Evolutionary conservation across 2,329 filamentous ascomycete species (phyloP), one percentile per base, ranked within the genome.

Genomic region (Penicillium sp.): DNA sequence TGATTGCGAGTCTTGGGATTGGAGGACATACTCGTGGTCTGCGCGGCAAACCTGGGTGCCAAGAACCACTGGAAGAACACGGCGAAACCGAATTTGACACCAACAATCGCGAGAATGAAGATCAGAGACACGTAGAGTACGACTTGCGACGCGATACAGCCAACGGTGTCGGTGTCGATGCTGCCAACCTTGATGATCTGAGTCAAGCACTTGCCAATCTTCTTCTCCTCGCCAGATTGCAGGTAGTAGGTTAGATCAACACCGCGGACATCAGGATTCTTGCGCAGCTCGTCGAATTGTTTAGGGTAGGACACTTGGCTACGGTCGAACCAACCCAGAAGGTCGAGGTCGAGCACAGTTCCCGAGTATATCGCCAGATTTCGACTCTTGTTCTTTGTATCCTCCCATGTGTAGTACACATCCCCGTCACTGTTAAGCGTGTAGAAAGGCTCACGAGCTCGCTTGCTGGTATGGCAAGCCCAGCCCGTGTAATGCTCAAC

Each of bases 31-130:
- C 90, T 93, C 0, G 93, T 96, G 75, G 90, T 96, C 45, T 83
- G 78, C 0, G 93, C 90, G 4, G 88, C 92, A 69, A 93, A 97
- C 61, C 87, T 88, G 64, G 88, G 87, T 71, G 89, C 89, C 62
- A 97, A 81, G 75, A 99, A 96, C 95, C 95, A 99, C 69, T 97
- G 91, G 79, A 99, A 99, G 56, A 93, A 75, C 42, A 97, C 71
- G 11, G 94, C 94, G 49, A 99, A 83, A n/a, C 88, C 70, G 69
- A 99, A 99, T 63, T 96, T 93, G 60, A 88, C 84, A 16, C 84
- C 70, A 5, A 99, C 95, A 49, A 99, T 91, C 5, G 91, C 86
- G 57, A 99, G 77, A 75, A 99, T 99, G 73, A 99, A 90, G 51
- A 88, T 86, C 61, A 99, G 80, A 4, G 93, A 95, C 50, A 96